Evolutionary conservation across 768 basidiomycete genomes (phyloP), one percentile per base, ranked within the genome.

Genomic region (Mrakia blollopis): DNA sequence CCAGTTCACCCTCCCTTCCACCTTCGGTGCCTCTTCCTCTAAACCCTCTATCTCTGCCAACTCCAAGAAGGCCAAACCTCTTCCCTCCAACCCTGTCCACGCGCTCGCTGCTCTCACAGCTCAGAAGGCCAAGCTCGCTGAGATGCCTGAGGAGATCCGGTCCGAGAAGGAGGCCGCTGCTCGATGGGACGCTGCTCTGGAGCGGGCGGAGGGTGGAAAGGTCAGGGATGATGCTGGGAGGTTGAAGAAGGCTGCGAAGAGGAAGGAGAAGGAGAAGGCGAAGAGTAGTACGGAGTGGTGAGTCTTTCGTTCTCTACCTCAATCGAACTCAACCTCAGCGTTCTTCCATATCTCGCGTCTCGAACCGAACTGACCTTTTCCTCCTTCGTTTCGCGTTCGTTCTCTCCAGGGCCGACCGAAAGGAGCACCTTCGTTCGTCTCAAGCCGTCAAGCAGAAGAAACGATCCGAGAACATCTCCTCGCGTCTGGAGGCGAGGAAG

Each of bases 361-460:
- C 2, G 23, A 28, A 32, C 10, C 25, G 16, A 69, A n/a, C 47
- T 74, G 60, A 74, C 73, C 30, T 30, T 21, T 7, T 54, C 16
- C 35, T 32, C 52, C 41, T n/a, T 30, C 28, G 1, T 54, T 52
- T n/a, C 18, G 21, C 18, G 23, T 57, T 13, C 57, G 25, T 28
- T 28, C 25, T 18, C 18, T 37, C 35, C 81, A 97, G 94, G 95
- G 88, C 89, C 60, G 91, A 93, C 79, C 89, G 93, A 78, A 96
- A 96, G 83, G 90, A 91, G 75, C 89, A 92, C 52, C 81, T 94
- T 37, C 80, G 87, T 4, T 87, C 89, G 16, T 87, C 90, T 3
- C 91, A 93, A 88, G 91, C 91, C 1, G 91, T 92, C 41, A 90
- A 88, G 82, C 91, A 93, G 84, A 93, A 95, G 86, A 98, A 98